These are phyloP conservation scores for Fraxinus quadrangulata DNA, from an alignment of 257 asterid species.

Conservation along the genomic window DNA sequence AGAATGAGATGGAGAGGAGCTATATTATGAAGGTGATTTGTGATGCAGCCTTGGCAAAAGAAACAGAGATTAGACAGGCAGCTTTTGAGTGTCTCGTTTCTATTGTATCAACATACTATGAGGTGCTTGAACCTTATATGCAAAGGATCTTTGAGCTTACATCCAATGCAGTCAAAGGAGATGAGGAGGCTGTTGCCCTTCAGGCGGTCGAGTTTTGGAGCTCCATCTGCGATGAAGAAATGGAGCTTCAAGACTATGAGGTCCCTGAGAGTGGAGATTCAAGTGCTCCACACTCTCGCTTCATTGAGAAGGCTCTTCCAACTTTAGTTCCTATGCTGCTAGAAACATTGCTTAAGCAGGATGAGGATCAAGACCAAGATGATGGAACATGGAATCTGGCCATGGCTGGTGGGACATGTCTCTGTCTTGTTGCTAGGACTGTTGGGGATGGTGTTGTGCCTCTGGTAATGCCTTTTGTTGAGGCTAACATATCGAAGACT, in stretches of 20 bases:
- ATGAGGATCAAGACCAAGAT: conserved; percentile 83
- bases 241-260: conserved; percentile 72
- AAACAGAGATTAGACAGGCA: conserved; percentile 74
- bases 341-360: conserved; percentile 83
- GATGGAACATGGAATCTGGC: conserved; percentile 86
- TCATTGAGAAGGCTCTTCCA: conserved; percentile 74
- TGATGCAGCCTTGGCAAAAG: conserved; percentile 73
- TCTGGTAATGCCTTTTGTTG: conserved; percentile 81
- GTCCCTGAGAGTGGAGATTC: conserved; percentile 60
- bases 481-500: conserved; percentile 58
- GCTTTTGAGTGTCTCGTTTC: conserved; percentile 87
- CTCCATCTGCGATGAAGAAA: conserved; percentile 85
- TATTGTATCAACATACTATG: conserved; percentile 77
- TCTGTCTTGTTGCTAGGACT: conserved; percentile 75
- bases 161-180: conserved; percentile 76
- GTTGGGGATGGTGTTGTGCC: conserved; percentile 76
- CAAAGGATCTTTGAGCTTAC: conserved; percentile 73
- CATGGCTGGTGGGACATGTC: conserved; percentile 93
- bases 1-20: conserved; percentile 79
- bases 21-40: conserved; percentile 84
- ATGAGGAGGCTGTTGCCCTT: conserved; percentile 80
- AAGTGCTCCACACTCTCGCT: conserved; percentile 54
- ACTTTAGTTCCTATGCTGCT: conserved; percentile 78
- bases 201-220: conserved; percentile 96
- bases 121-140: conserved; percentile 77